Base-by-base conservation (phyloP, 257 asterid genomes). In the Solanum raphanifolium region DNA sequence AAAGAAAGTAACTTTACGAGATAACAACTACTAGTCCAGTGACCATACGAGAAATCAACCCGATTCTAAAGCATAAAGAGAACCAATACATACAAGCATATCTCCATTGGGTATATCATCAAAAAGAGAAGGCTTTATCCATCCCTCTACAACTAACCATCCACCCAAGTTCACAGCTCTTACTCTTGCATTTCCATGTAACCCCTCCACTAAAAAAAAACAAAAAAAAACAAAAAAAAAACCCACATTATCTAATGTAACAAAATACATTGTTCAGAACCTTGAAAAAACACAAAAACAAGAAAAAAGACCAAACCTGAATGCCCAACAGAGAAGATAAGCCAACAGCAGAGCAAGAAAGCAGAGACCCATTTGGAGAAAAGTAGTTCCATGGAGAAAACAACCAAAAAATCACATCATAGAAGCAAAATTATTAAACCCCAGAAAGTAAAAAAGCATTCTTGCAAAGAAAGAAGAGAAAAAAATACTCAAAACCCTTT, bases 121-220 rank as follows among this genome's bases (percentile, higher is more conserved):
- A 89, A 93, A 95, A 13, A 95, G 95, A 87, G 98, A 93, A 89
- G 98, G 98, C 87, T 93, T 94, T 84, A 95, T 95, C 98, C 97
- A 95, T 18, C 97, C 97, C 87, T 95, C 98, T 82, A 95, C 89
- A 27, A 95, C 96, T 89, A 95, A 89, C 98, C 98, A 94, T 83
- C 98, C 98, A 87, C 98, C 98, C 85, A 95, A 93, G 82, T 94
- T 95, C 91, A 95, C 98, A 86, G 95, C 98, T 91, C 95, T 91
- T 66, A 93, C 97, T 90, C 91, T 92, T 85, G 93, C 87, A 89
- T 89, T 87, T 58, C 91, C 96, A 72, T 55, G 91, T 76, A 94
- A 76, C 83, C 95, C 98, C 87, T 90, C 94, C 90, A 94, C 96
- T 95, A 87, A 18, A 89, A 66, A n/a, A n/a, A n/a, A n/a, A n/a